Percentiles rank a stretch among this genome's conserved stretches.
Conservation (phyloP, 768 basidiomycete genomes). For the Termitomyces sp. region DNA sequence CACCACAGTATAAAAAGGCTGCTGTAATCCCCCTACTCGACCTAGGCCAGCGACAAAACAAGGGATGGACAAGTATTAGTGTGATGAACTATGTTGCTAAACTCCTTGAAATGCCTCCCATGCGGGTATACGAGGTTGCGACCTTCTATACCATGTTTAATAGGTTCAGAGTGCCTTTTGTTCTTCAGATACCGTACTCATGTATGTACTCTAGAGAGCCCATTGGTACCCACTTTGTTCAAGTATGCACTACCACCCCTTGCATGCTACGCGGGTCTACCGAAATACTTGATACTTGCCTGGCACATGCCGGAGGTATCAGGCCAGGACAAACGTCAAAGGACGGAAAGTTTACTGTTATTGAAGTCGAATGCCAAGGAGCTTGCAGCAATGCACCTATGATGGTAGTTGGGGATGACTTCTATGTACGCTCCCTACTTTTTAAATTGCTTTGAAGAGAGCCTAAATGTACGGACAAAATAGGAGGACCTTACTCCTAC, state of each 20-base stretch:
- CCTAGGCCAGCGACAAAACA: slow-evolving; percentile 95
- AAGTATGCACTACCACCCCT: slow-evolving; percentile 98
- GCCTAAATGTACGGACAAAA: slow-evolving; percentile 7
- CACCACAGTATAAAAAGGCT: slow-evolving; percentile 97
- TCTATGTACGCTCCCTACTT: slow-evolving; percentile 63
- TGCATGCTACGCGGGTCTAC: slow-evolving; percentile 94
- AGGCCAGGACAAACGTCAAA: slow-evolving; percentile 89
- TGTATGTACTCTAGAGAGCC: slow-evolving; percentile 61
- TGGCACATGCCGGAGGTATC: slow-evolving; percentile 76
- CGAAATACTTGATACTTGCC: slow-evolving; percentile 81
- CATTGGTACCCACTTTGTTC: slow-evolving; percentile 89
- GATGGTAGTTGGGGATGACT: slow-evolving; percentile 94
- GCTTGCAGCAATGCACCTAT: slow-evolving; percentile 98
- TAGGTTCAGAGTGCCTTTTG: slow-evolving; percentile 46
- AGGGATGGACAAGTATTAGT: slow-evolving; percentile 96
- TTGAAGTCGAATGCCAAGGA: slow-evolving; percentile 98
- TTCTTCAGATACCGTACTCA: neutral
- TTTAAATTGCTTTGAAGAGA: neutral
- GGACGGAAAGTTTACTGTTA: slow-evolving; percentile 94
- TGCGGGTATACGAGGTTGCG: slow-evolving; percentile 99
- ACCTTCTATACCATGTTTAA: slow-evolving; percentile 99
- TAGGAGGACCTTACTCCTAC: slow-evolving; percentile 85
- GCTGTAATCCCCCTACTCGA: slow-evolving; percentile 96
- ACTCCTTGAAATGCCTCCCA: slow-evolving; percentile 88
- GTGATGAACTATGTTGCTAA: slow-evolving; percentile 99